Evolutionary conservation across 495 filamentous ascomycete species (phyloP).

Genomic region (Aspergillus sclerotioniger): DNA sequence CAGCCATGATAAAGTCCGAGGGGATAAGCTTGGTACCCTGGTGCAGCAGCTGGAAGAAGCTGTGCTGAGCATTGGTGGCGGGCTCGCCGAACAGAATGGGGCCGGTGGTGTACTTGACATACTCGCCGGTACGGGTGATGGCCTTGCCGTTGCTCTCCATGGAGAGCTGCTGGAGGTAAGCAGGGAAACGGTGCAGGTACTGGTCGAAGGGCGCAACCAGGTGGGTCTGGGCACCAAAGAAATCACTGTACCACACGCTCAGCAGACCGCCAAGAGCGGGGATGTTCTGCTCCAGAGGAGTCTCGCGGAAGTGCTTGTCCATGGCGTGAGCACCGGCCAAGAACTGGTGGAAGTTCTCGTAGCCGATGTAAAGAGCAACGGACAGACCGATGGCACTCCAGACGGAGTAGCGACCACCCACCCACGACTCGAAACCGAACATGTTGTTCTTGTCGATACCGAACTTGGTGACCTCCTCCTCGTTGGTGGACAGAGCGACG

Average conservation of each 20-base stretch:
- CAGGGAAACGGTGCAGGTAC: slow-evolving; percentile 97
- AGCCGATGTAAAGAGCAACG: slow-evolving; percentile 91
- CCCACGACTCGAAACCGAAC: slow-evolving; percentile 98
- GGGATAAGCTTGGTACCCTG: slow-evolving; percentile 99
- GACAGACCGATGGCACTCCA: slow-evolving; percentile 98
- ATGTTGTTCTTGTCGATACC: slow-evolving; percentile 98
- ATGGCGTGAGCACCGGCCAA: slow-evolving; percentile 92
- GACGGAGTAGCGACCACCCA: slow-evolving; percentile 95
- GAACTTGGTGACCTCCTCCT: slow-evolving; percentile 92
- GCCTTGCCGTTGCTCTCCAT: slow-evolving; percentile 99
- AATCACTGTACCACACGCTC: slow-evolving; percentile 98
- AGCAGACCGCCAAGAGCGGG: slow-evolving; percentile 87
- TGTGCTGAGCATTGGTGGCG: slow-evolving; percentile 98
- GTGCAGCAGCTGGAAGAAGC: slow-evolving; percentile 98
- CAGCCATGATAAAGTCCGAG: slow-evolving; percentile 94
- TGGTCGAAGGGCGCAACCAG: slow-evolving; percentile 98
- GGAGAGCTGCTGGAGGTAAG: slow-evolving; percentile 96
- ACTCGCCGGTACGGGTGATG: slow-evolving; percentile 83
- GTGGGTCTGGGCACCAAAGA: slow-evolving; percentile 97
- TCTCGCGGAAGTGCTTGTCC: slow-evolving; percentile 94
- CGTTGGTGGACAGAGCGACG: slow-evolving; percentile 95
- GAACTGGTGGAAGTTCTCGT: slow-evolving; percentile 96
- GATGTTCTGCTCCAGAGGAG: slow-evolving; percentile 92
- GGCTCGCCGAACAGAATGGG: slow-evolving; percentile 96
- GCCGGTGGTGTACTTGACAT: slow-evolving; percentile 96